Evolutionary conservation across 2,329 filamentous ascomycete genomes (phyloP), one percentile per base, ranked within the genome.

Genomic region (Paecilomyces fulvus): DNA sequence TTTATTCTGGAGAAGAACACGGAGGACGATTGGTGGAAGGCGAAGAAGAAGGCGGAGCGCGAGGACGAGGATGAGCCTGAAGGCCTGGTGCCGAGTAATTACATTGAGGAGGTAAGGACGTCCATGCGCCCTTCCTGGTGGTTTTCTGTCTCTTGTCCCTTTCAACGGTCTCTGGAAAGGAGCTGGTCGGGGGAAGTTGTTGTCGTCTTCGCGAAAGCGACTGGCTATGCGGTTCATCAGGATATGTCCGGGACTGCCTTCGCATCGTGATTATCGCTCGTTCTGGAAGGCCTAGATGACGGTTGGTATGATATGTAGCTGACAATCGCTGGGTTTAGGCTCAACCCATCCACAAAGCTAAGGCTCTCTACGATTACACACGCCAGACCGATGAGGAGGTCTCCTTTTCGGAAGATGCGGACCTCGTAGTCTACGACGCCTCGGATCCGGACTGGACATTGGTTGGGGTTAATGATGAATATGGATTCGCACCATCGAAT

Each of bases 341-440:
- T 57, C 77, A 81, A 65, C 83, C 88, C 23, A 73, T 83, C 59
- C 78, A 83, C 59, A 81, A 86, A 63, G 94, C 92, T 52, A 91
- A 88, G 72, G 90, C 94, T n/a, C 83, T 97, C n/a, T 99, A 92
- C 78, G 94, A 99, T 73, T 99, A 99, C 73, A 89, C 89, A 53
- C 85, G 92, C 65, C 94, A 99, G 76, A 99, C 94, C 23, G 94
- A 99, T 69, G 94, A 99, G 74, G 94, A 99, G 75, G 80, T 99
- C 9, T 97, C 92, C 23, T 97, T 99, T 70, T 83, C 89, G 52
- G 94, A 99, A 77, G 92, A 96, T 69, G 86, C 88, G 46, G 75
- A 84, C 49, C 81, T 99, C 52, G 79, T 88, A 59, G 89, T 99
- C 51, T 97, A 89, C 75, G 94, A 99, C 73, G 86, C 82, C 9